phyloP scores from a whole-genome alignment of 768 basidiomycete genomes.

The Mycena vitilis region DNA sequence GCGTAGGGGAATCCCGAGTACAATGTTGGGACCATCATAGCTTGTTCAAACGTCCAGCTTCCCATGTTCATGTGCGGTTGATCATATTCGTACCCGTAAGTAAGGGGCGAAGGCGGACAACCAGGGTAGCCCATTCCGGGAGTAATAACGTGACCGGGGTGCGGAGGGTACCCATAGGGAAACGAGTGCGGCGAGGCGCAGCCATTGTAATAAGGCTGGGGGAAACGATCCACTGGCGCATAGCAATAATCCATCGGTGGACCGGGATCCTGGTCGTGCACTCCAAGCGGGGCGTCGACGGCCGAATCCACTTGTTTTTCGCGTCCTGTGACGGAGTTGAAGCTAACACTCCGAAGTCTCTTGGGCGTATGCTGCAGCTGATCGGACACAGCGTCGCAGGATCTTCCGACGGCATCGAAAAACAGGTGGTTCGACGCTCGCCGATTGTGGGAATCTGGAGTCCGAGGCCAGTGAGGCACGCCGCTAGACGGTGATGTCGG shows the following conservation, averaged over 20 bases:
- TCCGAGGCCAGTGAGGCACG: conserved; percentile 10
- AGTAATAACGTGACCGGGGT: conserved; percentile 6
- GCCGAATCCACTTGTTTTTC: conserved; percentile 15
- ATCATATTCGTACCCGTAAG: conserved; percentile 37
- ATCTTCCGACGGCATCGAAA: conserved; percentile 52
- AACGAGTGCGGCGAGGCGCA: conserved; percentile 22
- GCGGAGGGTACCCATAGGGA: conserved; percentile 27
- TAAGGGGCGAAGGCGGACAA: conserved; percentile 27
- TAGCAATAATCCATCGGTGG: conserved; percentile 26
- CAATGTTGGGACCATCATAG: conserved; percentile 38
- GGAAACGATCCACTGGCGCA: conserved; percentile 26
- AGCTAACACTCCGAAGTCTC: conserved; percentile 32
- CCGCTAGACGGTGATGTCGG: conserved; percentile 29
- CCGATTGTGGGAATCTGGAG: conserved; percentile 44
- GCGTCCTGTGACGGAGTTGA: conserved; percentile 23
- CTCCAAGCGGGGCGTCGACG: conserved; percentile 10
- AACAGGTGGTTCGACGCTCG: conserved; percentile 51
- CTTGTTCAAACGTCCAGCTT: conserved; percentile 44
- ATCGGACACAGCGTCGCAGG: conserved; percentile 21
- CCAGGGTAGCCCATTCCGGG: conserved; percentile 15
- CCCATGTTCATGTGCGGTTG: conserved; percentile 30
- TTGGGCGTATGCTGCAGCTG: conserved; percentile 16
- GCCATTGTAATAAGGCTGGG: conserved; percentile 32
- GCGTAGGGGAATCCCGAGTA: conserved; percentile 27
- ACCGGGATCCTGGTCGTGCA: conserved; percentile 13